Percentiles rank a stretch among this genome's conserved stretches.
Evolutionary conservation across 2,329 filamentous ascomycete species (phyloP).

Genomic region (Stachybotrys elegans): DNA sequence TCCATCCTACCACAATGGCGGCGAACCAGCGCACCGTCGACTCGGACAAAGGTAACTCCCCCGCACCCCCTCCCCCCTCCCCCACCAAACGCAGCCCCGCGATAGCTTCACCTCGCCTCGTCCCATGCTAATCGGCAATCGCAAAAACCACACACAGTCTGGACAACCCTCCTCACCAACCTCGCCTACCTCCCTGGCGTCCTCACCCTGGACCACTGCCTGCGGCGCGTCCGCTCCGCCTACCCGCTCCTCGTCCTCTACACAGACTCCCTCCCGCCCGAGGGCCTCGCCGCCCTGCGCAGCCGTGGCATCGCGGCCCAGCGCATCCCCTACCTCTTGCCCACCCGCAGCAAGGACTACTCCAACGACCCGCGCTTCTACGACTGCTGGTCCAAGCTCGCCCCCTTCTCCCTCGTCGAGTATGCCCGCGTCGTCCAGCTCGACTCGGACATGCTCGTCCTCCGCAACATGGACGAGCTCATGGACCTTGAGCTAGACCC

Average conservation of each 20-base stretch:
- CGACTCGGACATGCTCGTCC: conserved; percentile 82
- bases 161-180: conserved; percentile 86
- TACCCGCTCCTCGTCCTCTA: conserved; percentile 82
- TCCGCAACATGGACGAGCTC: conserved; percentile 84
- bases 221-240: conserved; percentile 57
- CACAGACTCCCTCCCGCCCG: conserved; percentile 67
- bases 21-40: conserved; percentile 26
- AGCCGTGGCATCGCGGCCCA: conserved; percentile 64
- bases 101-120: background rate
- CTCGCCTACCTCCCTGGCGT: conserved; percentile 76
- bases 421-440: conserved; percentile 79
- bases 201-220: conserved; percentile 73
- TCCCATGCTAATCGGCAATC: background rate
- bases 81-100: background rate
- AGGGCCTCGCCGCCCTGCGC: conserved; percentile 65
- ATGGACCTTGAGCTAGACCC: conserved; percentile 75
- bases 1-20: conserved; percentile 14
- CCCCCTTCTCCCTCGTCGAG: conserved; percentile 69
- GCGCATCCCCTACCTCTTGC: conserved; percentile 68
- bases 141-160: conserved; percentile 53
- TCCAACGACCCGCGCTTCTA: conserved; percentile 77
- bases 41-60: conserved; percentile 30
- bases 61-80: background rate
- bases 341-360: conserved; percentile 61
- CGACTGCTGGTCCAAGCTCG: conserved; percentile 86